Evolutionary conservation across 495 filamentous ascomycete genomes (phyloP).

Genomic region (Thermothielavioides terrestris): DNA sequence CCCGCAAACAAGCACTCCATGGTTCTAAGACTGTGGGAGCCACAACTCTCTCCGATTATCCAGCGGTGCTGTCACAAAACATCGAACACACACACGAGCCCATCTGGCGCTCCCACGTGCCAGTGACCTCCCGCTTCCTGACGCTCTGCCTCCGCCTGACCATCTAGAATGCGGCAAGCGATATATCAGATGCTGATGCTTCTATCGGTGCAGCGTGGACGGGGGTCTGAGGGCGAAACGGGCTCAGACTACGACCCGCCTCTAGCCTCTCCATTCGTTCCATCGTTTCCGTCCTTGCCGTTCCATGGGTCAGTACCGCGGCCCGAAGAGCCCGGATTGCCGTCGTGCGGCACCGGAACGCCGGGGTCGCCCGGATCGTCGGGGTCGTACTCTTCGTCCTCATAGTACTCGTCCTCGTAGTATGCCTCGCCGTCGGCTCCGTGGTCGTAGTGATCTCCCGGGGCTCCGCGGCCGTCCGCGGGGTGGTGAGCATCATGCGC

Average conservation of each 20-base stretch:
- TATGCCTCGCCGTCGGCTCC: constrained; percentile 26
- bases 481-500: constrained; percentile 18
- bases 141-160: neutral
- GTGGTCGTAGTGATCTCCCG: constrained; percentile 24
- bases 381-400: constrained; percentile 28
- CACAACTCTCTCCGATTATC: neutral
- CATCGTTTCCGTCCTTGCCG: too few relatives aligned
- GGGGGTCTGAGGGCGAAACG: too few relatives aligned
- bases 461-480: constrained; percentile 16
- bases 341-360: constrained; percentile 19
- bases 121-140: neutral
- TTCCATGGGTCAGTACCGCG: constrained; percentile 2
- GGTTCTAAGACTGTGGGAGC: too few relatives aligned
- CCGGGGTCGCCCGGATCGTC: constrained; percentile 22
- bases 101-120: neutral
- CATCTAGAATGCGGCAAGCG: neutral
- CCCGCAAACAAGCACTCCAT: too few relatives aligned
- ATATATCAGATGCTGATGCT: neutral
- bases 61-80: neutral
- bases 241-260: constrained; percentile 11
- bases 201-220: neutral
- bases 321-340: neutral
- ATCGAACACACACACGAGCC: too few relatives aligned
- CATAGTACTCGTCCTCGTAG: constrained; percentile 32
- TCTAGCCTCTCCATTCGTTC: too few relatives aligned